Conservation (phyloP, 164 flowering plant species). For the Umbilicus rupestris region DNA sequence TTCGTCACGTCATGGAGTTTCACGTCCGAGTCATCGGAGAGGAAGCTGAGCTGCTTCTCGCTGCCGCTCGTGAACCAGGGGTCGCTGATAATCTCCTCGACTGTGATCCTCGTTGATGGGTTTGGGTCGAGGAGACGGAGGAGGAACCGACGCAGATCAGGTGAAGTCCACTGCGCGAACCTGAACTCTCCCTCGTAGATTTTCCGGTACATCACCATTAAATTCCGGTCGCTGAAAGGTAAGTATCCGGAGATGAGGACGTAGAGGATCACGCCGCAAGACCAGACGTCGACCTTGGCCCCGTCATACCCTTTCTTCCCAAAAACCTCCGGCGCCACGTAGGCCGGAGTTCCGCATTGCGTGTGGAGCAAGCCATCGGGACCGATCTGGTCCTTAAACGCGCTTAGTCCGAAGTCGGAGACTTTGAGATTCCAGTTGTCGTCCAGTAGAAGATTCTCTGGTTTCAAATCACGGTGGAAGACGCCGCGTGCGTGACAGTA, state of each 20-base stretch:
- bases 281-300: constrained; percentile 57
- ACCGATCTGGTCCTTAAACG: constrained; percentile 37
- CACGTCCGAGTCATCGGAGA: constrained; percentile 9
- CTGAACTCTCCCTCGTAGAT: constrained; percentile 53
- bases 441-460: constrained; percentile 62
- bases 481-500: constrained; percentile 63
- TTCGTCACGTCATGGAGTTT: constrained; percentile 17
- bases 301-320: constrained; percentile 61
- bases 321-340: constrained; percentile 64
- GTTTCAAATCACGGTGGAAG: constrained; percentile 63
- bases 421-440: constrained; percentile 47
- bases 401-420: constrained; percentile 64
- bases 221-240: constrained; percentile 57
- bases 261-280: constrained; percentile 56
- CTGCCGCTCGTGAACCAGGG: constrained; percentile 46
- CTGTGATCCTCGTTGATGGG: constrained; percentile 41
- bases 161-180: constrained; percentile 58
- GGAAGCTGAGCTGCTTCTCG: constrained; percentile 1
- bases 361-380: constrained; percentile 60
- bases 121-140: constrained; percentile 45
- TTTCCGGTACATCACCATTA: constrained; percentile 57
- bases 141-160: constrained; percentile 34
- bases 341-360: constrained; percentile 68
- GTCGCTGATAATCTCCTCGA: constrained; percentile 41
- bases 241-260: constrained; percentile 54